These are phyloP conservation scores for Aethionema arabicum DNA, from an alignment of 345 rosid species.

Conservation along the genomic window DNA sequence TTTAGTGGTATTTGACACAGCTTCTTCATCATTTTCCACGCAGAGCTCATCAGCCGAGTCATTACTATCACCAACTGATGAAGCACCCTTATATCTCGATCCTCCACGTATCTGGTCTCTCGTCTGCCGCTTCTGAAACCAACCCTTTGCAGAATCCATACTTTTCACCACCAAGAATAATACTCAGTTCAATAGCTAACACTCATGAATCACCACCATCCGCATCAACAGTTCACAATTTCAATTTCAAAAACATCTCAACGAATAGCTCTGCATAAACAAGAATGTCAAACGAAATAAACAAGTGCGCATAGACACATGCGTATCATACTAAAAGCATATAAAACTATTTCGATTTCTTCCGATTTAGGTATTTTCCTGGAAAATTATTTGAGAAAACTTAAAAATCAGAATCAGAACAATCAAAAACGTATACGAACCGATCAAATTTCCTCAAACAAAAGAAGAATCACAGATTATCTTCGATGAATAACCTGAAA, in stretches of 20 bases:
- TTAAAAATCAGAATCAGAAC: not conserved
- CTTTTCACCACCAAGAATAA: conserved; percentile 4
- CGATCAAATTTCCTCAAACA: not conserved
- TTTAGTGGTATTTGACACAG: conserved; percentile 57
- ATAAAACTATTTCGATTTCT: not conserved
- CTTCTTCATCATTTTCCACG: conserved; percentile 41
- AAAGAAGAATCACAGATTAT: not conserved
- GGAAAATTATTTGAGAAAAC: not conserved
- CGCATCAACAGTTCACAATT: not conserved
- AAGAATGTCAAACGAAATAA: not conserved
- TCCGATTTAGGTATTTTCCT: not conserved
- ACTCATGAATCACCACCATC: not conserved
- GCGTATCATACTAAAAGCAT: not conserved
- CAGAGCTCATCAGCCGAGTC: conserved; percentile 32
- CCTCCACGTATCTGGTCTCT: conserved; percentile 46
- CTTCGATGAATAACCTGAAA: not conserved
- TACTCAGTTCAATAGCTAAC: not conserved
- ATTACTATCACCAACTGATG: conserved; percentile 35
- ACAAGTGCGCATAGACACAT: not conserved
- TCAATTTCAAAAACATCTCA: not conserved
- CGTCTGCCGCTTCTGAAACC: conserved; percentile 67
- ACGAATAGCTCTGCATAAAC: conserved; percentile 9
- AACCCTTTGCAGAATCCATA: conserved; percentile 86
- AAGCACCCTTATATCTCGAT: conserved; percentile 43
- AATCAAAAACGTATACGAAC: not conserved